A percentile compares a stretch with the other conserved stretches of the same genome.
These are phyloP conservation scores for Micractinium sp. DNA, from an alignment of 139 green algal species.

Conservation along the genomic window DNA sequence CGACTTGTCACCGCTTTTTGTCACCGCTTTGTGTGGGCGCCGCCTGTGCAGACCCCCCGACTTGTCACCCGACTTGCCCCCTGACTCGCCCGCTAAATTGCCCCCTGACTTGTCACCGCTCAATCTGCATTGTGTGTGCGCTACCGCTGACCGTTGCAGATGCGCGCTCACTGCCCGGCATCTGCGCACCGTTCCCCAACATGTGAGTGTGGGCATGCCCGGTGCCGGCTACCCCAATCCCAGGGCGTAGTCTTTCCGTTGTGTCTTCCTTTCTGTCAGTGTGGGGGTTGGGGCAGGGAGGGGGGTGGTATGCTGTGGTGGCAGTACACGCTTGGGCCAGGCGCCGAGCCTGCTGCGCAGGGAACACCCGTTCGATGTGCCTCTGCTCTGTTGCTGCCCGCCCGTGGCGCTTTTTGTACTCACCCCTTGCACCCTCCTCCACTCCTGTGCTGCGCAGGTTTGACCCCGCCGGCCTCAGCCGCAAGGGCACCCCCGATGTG, in stretches of 20 bases:
- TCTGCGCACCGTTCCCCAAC: conserved; percentile 59
- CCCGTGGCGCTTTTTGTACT: neutral
- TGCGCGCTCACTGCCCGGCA: conserved; percentile 61
- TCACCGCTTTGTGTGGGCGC: too few species aligned
- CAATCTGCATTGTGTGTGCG: neutral
- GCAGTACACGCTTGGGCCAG: neutral
- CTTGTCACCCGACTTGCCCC: too few species aligned
- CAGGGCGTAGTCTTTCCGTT: too few species aligned
- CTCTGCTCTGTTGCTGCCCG: neutral
- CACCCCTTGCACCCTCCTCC: neutral
- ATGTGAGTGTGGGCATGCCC: conserved; percentile 12
- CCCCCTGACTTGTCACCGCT: too few species aligned
- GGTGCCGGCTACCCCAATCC: too few species aligned
- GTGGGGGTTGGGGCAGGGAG: too few species aligned
- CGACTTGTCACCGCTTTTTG: too few species aligned
- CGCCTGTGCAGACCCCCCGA: too few species aligned
- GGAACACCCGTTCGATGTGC: neutral
- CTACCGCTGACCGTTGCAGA: conserved; percentile 41
- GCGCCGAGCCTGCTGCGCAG: neutral
- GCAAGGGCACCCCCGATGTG: conserved; percentile 15
- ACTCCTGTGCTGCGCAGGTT: conserved; percentile 34
- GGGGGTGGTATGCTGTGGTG: neutral
- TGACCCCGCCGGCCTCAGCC: conserved; percentile 48
- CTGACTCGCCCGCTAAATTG: too few species aligned
- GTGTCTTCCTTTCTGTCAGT: too few species aligned